Evolutionary conservation across 345 rosid species (phyloP).

Genomic region (Salix brachista): DNA sequence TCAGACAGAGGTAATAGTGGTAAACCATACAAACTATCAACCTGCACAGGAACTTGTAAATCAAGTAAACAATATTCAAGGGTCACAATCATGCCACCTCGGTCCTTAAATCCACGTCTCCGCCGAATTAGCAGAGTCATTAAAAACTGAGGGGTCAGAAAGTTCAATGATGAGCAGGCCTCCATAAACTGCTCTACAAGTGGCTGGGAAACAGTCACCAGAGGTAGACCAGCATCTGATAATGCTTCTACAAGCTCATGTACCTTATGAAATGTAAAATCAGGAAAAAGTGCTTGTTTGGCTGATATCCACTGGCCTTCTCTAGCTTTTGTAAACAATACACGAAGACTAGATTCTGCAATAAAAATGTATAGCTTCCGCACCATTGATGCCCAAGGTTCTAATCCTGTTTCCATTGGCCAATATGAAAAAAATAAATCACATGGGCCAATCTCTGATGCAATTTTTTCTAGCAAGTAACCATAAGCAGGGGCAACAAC

Average conservation of each 20-base stretch:
- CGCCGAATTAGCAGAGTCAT: conserved; percentile 67
- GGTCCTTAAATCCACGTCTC: conserved; percentile 60
- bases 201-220: conserved; percentile 54
- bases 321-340: conserved; percentile 80
- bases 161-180: conserved; percentile 67
- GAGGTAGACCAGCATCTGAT: conserved; percentile 82
- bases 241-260: conserved; percentile 71
- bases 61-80: conserved; percentile 93
- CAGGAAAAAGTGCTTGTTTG: conserved; percentile 86
- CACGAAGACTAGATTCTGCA: conserved; percentile 66
- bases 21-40: conserved; percentile 61
- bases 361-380: conserved; percentile 60
- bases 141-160: conserved; percentile 68
- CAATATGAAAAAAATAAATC: conserved; percentile 79
- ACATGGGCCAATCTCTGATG: conserved; percentile 68
- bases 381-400: conserved; percentile 93
- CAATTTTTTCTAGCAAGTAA: conserved; percentile 83
- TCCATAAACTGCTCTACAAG: conserved; percentile 67
- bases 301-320: conserved; percentile 92
- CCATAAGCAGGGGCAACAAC: conserved; percentile 88
- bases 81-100: conserved; percentile 57
- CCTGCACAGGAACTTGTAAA: conserved; percentile 43
- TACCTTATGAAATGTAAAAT: conserved; percentile 60
- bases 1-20: conserved; percentile 80
- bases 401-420: conserved; percentile 63